Evolutionary conservation across 352 stramenopile species (phyloP).

Genomic region (Phytophthora cryptogea): DNA sequence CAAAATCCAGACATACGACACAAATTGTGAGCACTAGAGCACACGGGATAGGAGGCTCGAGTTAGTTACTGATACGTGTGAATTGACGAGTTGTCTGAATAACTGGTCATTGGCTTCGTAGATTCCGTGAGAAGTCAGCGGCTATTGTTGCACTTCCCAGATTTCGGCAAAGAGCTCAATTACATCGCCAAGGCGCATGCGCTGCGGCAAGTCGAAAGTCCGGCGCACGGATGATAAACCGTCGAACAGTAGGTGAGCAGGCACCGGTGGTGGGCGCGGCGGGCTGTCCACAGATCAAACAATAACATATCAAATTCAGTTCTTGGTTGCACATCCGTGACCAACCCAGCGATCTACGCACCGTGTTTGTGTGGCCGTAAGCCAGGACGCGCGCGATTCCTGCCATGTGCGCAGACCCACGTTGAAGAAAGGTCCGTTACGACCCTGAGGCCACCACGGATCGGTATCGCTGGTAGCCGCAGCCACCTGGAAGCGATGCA

Average conservation of each 20-base stretch:
- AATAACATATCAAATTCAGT: constrained; percentile 19
- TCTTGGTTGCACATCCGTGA: neutral
- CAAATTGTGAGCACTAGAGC: constrained; percentile 11
- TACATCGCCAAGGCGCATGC: constrained; percentile 83
- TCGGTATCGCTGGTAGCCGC: constrained; percentile 79
- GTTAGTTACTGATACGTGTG: constrained; percentile 44
- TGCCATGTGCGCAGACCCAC: constrained; percentile 81
- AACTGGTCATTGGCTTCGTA: constrained; percentile 24
- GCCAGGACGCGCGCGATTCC: constrained; percentile 66
- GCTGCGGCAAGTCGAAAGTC: constrained; percentile 87
- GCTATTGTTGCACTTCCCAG: constrained; percentile 87
- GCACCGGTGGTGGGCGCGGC: constrained; percentile 62
- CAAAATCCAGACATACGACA: constrained; percentile 9
- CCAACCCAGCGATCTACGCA: constrained; percentile 29
- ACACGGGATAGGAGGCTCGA: neutral
- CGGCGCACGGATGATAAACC: constrained; percentile 84
- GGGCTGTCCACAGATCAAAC: constrained; percentile 48
- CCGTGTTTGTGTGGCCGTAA: constrained; percentile 72
- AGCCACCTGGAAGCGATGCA: constrained; percentile 83
- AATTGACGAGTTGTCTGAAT: constrained; percentile 36
- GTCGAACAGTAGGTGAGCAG: constrained; percentile 81
- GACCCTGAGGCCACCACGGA: constrained; percentile 86
- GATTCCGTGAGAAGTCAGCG: constrained; percentile 22
- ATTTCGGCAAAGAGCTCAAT: constrained; percentile 90
- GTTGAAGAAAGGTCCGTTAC: constrained; percentile 88